A percentile compares a stretch with the other conserved stretches of the same genome.
These are phyloP conservation scores for Aegilops bicornis DNA, from an alignment of 176 grass and related monocot species.

Conservation along the genomic window DNA sequence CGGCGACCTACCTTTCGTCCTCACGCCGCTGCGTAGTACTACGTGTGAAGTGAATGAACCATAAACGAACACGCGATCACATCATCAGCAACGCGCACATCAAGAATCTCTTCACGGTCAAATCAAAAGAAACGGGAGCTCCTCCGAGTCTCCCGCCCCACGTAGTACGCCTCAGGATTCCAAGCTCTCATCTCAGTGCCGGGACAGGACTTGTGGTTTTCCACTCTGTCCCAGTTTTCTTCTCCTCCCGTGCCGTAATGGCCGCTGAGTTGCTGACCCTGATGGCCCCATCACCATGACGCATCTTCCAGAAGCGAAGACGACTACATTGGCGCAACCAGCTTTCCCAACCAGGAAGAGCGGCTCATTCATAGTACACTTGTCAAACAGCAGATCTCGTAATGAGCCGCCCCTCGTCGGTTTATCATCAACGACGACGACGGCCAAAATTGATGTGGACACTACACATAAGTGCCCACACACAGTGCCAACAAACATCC, in stretches of 20 bases:
- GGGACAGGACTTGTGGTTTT: too few relatives aligned
- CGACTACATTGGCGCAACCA: background rate
- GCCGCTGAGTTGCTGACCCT: background rate
- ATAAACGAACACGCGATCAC: background rate
- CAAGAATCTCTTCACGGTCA: too few relatives aligned
- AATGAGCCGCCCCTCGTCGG: background rate
- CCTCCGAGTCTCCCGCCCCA: background rate
- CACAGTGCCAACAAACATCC: background rate
- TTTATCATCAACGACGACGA: too few relatives aligned
- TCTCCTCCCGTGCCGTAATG: background rate
- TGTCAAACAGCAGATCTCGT: background rate
- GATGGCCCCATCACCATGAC: background rate
- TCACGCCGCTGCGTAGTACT: background rate
- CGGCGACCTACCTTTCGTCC: too few relatives aligned
- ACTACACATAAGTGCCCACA: too few relatives aligned
- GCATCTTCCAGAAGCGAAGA: background rate
- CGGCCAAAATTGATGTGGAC: too few relatives aligned
- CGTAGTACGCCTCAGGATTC: background rate
- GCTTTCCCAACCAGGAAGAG: background rate
- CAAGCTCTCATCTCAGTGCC: background rate
- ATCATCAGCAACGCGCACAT: too few relatives aligned
- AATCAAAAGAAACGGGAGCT: background rate
- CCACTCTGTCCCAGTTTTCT: too few relatives aligned
- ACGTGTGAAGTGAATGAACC: background rate
- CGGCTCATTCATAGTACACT: background rate